Evolutionary conservation across 805 yeast genomes (phyloP).

Genomic region (Teunomyces pallodes): DNA sequence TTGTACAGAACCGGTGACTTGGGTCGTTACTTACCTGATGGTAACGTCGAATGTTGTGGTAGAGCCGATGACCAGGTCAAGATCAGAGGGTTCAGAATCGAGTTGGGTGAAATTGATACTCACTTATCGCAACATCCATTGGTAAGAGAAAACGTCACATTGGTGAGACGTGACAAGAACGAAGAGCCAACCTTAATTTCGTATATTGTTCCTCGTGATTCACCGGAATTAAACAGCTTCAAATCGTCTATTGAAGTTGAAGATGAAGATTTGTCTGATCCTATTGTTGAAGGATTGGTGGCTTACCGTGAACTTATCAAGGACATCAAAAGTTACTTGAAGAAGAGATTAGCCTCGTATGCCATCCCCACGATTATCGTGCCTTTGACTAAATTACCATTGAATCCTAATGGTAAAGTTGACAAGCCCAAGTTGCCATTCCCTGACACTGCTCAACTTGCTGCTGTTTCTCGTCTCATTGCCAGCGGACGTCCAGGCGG

Average conservation of each 20-base stretch:
- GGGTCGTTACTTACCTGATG: conserved; percentile 95
- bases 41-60: conserved; percentile 97
- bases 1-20: conserved; percentile 96
- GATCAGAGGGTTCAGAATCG: conserved; percentile 97
- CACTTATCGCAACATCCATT: conserved; percentile 90
- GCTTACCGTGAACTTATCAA: conserved; percentile 73
- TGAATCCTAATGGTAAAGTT: conserved; percentile 97
- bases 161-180: conserved; percentile 87
- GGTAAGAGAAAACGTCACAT: conserved; percentile 89
- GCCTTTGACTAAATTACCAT: conserved; percentile 80
- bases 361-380: conserved; percentile 92
- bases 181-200: conserved; percentile 91
- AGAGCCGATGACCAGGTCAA: conserved; percentile 99
- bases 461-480: conserved; percentile 61
- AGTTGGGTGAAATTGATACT: conserved; percentile 96
- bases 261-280: conserved; percentile 47
- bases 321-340: conserved; percentile 71
- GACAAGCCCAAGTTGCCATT: conserved; percentile 96
- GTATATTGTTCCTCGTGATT: conserved; percentile 75
- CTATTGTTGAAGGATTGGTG: conserved; percentile 75
- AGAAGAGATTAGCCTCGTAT: conserved; percentile 85
- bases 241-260: conserved; percentile 51
- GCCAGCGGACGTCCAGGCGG: conserved; percentile 29
- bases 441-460: conserved; percentile 86
- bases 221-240: conserved; percentile 44